A percentile compares a stretch with the other conserved stretches of the same genome.
These are phyloP conservation scores for Panaeolus papilionaceus DNA, from an alignment of 768 basidiomycete genomes.

Conservation along the genomic window DNA sequence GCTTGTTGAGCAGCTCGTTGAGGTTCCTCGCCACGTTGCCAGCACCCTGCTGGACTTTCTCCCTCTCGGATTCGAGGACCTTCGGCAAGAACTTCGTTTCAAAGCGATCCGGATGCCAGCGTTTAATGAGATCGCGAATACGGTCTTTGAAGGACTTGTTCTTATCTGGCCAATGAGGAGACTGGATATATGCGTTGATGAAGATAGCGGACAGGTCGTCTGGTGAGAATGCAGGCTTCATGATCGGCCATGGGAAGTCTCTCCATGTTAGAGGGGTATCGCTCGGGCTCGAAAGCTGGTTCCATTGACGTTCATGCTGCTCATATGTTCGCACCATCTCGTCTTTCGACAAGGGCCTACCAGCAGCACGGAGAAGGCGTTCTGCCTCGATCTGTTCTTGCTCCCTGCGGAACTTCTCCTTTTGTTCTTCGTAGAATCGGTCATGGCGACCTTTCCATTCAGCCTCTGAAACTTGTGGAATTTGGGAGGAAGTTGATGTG, in stretches of 20 bases:
- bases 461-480: slow-evolving; percentile 42
- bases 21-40: slow-evolving; percentile 74
- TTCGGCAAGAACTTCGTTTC: slow-evolving; percentile 70
- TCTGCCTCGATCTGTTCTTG: slow-evolving; percentile 69
- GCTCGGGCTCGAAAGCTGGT: slow-evolving; percentile 40
- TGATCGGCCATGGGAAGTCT: slow-evolving; percentile 78
- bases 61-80: slow-evolving; percentile 68
- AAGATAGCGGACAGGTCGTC: slow-evolving; percentile 65
- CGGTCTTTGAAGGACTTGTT: slow-evolving; percentile 67
- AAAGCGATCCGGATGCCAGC: slow-evolving; percentile 88
- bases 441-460: slow-evolving; percentile 71
- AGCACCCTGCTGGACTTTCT: slow-evolving; percentile 73
- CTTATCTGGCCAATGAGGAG: slow-evolving; percentile 61
- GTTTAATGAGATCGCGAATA: slow-evolving; percentile 74
- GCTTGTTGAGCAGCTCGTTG: slow-evolving; percentile 69
- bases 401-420: slow-evolving; percentile 72
- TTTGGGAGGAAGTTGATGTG: slow-evolving; percentile 28
- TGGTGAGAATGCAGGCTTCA: slow-evolving; percentile 57
- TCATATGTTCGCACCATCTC: slow-evolving; percentile 63
- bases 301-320: slow-evolving; percentile 69
- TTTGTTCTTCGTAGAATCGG: slow-evolving; percentile 67
- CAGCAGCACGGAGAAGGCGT: slow-evolving; percentile 53
- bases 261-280: slow-evolving; percentile 61
- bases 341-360: slow-evolving; percentile 60
- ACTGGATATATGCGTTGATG: slow-evolving; percentile 68